Percentiles rank a stretch among this genome's conserved stretches.
Conservation (phyloP, 2,329 filamentous ascomycete species). For the Grosmannia penicillata region DNA sequence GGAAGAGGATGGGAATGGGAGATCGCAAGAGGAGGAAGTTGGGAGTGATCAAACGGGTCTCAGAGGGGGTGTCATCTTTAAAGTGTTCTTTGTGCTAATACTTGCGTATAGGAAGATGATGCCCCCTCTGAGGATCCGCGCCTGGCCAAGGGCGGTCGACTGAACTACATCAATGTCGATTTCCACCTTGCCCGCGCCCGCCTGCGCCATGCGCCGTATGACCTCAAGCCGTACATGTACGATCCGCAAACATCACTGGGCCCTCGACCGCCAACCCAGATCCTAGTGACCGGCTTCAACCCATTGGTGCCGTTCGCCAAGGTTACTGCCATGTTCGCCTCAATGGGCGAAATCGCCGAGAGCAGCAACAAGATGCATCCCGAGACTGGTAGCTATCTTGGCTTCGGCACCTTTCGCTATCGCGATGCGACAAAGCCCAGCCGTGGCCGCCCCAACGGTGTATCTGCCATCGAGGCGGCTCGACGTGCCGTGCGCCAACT, state of each 20-base stretch:
- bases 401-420: slow-evolving; percentile 84
- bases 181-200: slow-evolving; percentile 58
- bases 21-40: slow-evolving; percentile 9
- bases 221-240: slow-evolving; percentile 66
- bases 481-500: slow-evolving; percentile 64
- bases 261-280: slow-evolving; percentile 75
- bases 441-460: slow-evolving; percentile 33
- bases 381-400: slow-evolving; percentile 82
- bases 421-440: slow-evolving; percentile 52
- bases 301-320: slow-evolving; percentile 70
- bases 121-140: slow-evolving; percentile 70
- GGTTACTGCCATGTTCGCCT: slow-evolving; percentile 60
- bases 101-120: slow-evolving; percentile 57
- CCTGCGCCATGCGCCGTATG: slow-evolving; percentile 59
- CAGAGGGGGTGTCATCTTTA: slow-evolving; percentile 41
- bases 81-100: slow-evolving; percentile 34
- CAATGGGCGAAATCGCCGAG: slow-evolving; percentile 76
- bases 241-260: slow-evolving; percentile 75
- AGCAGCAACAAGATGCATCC: slow-evolving; percentile 93
- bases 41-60: slow-evolving; percentile 10
- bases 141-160: slow-evolving; percentile 50
- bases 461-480: slow-evolving; percentile 66
- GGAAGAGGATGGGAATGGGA: background rate
- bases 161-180: slow-evolving; percentile 55
- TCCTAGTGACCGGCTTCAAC: slow-evolving; percentile 94